phyloP scores from a whole-genome alignment of 2,329 filamentous ascomycete genomes.

The Colletotrichum zoysiae region DNA sequence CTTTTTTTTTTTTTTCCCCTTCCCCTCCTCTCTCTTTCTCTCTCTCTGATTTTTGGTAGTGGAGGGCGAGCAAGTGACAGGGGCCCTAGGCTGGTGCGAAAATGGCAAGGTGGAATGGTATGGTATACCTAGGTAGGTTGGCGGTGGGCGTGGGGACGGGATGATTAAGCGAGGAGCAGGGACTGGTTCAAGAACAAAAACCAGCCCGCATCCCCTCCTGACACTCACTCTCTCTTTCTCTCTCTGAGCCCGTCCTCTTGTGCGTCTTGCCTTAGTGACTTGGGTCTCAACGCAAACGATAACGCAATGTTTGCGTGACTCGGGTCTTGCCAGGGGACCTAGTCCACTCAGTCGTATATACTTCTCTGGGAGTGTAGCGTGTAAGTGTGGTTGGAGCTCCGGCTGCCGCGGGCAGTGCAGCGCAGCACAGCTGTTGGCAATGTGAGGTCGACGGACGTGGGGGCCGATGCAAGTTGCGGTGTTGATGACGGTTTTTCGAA shows the following conservation, averaged over 20 bases:
- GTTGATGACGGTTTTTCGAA: slow-evolving; percentile 28
- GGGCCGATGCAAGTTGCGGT: slow-evolving; percentile 18
- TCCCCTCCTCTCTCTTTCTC: neutral
- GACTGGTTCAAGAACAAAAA: slow-evolving; percentile 29
- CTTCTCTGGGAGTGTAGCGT: neutral
- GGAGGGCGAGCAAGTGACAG: slow-evolving; percentile 25
- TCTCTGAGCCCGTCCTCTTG: neutral
- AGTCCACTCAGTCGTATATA: slow-evolving; percentile 1
- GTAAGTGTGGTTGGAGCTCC: slow-evolving; percentile 17
- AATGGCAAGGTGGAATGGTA: slow-evolving; percentile 15
- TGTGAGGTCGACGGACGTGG: slow-evolving; percentile 13
- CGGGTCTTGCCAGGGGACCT: neutral
- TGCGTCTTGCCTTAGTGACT: neutral
- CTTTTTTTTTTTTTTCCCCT: slow-evolving; percentile 27
- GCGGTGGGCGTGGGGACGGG: slow-evolving; percentile 25
- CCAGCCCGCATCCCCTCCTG: slow-evolving; percentile 12
- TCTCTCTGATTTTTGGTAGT: slow-evolving; percentile 3
- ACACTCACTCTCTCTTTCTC: neutral
- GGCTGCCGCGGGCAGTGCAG: slow-evolving; percentile 21
- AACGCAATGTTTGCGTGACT: slow-evolving; percentile 1
- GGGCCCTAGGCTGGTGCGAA: slow-evolving; percentile 28
- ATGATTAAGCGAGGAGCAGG: slow-evolving; percentile 39
- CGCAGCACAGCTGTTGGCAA: slow-evolving; percentile 10
- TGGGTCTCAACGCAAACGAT: slow-evolving; percentile 14
- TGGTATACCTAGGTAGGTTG: slow-evolving; percentile 4